Conservation (phyloP, 2,329 filamentous ascomycete genomes). For the Leptodontidium sp. region DNA sequence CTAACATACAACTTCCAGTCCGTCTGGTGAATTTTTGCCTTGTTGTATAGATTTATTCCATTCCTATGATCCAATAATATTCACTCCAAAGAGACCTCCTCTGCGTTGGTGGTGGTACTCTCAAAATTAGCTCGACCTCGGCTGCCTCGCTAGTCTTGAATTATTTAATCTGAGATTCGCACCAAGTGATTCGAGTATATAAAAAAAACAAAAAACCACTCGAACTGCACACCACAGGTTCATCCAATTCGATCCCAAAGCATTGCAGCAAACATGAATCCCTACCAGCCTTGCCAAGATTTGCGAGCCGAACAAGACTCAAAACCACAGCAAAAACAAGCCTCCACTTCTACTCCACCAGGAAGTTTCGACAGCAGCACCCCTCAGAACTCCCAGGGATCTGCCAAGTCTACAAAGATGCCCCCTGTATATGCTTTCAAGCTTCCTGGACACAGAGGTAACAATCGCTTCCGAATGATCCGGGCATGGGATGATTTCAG, state of each 20-base stretch:
- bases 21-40: neutral
- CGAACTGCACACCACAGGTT: neutral
- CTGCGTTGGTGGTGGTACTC: neutral
- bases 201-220: too few relatives aligned
- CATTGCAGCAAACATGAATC: neutral
- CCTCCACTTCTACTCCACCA: neutral
- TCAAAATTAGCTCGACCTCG: neutral
- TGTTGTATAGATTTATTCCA: neutral
- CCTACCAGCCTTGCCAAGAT: neutral
- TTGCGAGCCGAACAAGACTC: neutral
- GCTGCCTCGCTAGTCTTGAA: neutral
- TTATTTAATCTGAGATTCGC: neutral
- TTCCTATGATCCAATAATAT: neutral
- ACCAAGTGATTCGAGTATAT: neutral
- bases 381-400: neutral
- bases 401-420: too few relatives aligned
- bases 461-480: too few relatives aligned
- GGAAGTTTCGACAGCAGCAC: too few relatives aligned
- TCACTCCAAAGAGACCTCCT: neutral
- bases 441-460: neutral
- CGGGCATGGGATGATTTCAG: neutral
- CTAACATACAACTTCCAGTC: too few relatives aligned
- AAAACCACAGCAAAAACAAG: neutral
- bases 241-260: neutral
- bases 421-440: neutral